A percentile compares a stretch with the other conserved stretches of the same genome.
phyloP scores from a whole-genome alignment of 345 rosid genomes.

The Bretschneidera sinensis region DNA sequence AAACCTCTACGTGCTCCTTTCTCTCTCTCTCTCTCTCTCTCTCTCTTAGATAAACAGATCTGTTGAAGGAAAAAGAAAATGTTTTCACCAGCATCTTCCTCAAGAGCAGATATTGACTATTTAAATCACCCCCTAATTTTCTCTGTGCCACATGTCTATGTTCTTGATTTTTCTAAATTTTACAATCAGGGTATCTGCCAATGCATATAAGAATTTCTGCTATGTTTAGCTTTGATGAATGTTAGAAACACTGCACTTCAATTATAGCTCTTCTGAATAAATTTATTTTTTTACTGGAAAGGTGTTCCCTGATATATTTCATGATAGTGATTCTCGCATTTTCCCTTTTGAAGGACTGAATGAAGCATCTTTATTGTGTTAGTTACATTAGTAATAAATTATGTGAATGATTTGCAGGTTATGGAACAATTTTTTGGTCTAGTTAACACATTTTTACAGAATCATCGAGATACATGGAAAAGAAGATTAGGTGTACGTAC shows the following conservation, averaged over 20 bases:
- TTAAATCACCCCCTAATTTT: not conserved
- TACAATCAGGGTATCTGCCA: not conserved
- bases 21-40: no score
- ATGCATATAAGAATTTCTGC: no score
- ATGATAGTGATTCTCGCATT: not conserved
- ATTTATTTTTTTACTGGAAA: no score
- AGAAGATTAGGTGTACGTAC: slow-evolving; percentile 87
- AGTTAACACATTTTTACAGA: slow-evolving; percentile 81
- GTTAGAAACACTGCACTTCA: not conserved
- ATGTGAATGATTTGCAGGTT: slow-evolving; percentile 50
- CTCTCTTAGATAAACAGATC: no score
- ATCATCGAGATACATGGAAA: slow-evolving; percentile 82
- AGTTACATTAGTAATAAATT: not conserved
- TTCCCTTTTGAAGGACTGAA: not conserved
- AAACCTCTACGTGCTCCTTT: no score
- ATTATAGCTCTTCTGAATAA: not conserved
- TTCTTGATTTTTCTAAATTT: not conserved
- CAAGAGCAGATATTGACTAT: not conserved
- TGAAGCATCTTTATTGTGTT: not conserved
- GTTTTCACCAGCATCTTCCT: no score
- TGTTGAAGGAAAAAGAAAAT: no score
- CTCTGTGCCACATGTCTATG: not conserved
- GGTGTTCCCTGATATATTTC: not conserved
- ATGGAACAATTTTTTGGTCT: slow-evolving; percentile 97
- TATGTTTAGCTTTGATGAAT: slow-evolving; percentile 3